A percentile compares a stretch with the other conserved stretches of the same genome.
Evolutionary conservation across 1,284 basidiomycete genomes (phyloP).

Genomic region (Moesziomyces sp.): DNA sequence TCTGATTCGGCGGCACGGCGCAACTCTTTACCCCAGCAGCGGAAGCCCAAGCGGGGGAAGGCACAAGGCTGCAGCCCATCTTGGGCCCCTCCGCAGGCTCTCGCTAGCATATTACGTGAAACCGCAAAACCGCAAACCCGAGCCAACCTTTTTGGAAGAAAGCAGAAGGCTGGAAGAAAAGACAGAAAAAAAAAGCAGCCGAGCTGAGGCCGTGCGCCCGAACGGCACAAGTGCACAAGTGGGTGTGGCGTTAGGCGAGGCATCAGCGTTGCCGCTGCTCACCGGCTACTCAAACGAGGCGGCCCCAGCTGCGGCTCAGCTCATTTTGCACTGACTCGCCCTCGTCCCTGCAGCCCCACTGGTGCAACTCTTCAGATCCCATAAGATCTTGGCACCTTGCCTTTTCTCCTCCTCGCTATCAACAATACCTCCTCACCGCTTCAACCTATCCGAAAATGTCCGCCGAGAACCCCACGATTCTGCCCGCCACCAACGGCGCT

Average conservation of each 20-base stretch:
- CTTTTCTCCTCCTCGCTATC: not conserved
- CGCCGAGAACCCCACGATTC: constrained; percentile 67
- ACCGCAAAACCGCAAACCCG: not conserved
- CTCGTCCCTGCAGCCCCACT: not conserved
- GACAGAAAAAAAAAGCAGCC: not conserved
- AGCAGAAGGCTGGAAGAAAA: not conserved
- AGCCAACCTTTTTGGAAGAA: not conserved
- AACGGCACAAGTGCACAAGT: not conserved
- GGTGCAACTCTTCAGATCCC: not conserved
- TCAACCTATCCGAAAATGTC: constrained; percentile 48
- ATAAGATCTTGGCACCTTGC: not conserved
- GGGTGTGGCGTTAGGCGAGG: not conserved
- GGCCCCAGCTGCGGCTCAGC: not conserved
- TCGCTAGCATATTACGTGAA: not conserved
- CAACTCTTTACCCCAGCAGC: not conserved
- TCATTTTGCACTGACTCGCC: not conserved
- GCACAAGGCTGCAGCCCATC: not conserved
- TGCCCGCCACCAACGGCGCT: constrained; percentile 58
- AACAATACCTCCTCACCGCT: constrained; percentile 5
- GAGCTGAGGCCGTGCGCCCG: not conserved
- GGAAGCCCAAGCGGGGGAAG: not conserved
- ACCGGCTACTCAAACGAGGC: not conserved
- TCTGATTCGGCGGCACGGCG: not conserved
- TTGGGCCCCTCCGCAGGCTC: not conserved
- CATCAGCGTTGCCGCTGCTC: not conserved